A percentile compares a stretch with the other conserved stretches of the same genome.
phyloP scores from a whole-genome alignment of 352 stramenopile genomes.

The Phytophthora cryptogea region DNA sequence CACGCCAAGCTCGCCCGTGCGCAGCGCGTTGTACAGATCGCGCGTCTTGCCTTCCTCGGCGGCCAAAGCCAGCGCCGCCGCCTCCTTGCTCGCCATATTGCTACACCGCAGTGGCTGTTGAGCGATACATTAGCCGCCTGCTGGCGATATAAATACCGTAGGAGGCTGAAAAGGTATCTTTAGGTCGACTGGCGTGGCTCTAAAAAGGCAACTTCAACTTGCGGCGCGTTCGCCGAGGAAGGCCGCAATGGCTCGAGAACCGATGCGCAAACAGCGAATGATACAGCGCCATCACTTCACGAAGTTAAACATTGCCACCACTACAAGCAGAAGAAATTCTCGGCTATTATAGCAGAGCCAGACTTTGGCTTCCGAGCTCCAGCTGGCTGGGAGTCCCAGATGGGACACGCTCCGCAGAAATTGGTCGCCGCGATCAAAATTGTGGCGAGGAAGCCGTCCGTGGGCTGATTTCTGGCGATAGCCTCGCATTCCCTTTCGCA shows the following conservation, averaged over 20 bases:
- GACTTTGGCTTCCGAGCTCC: not conserved
- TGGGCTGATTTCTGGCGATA: not conserved
- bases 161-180: constrained; percentile 22
- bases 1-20: constrained; percentile 55
- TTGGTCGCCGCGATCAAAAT: constrained; percentile 15
- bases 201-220: too few relatives aligned
- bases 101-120: too few relatives aligned
- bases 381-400: constrained; percentile 6
- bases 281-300: not conserved
- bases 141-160: constrained; percentile 35
- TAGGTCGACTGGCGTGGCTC: constrained; percentile 1
- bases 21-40: constrained; percentile 58
- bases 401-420: constrained; percentile 32
- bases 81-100: constrained; percentile 25
- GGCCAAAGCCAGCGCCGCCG: constrained; percentile 15
- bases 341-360: too few relatives aligned
- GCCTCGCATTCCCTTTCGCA: not conserved
- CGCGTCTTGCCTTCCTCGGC: constrained; percentile 45
- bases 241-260: not conserved
- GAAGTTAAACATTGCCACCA: too few relatives aligned
- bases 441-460: constrained; percentile 10
- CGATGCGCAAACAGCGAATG: constrained; percentile 6
- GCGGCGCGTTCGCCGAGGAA: too few relatives aligned
- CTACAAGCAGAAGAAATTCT: too few relatives aligned
- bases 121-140: too few relatives aligned